Evolutionary conservation across 768 basidiomycete genomes (phyloP).

Genomic region (Suillus fuscotomentosus): DNA sequence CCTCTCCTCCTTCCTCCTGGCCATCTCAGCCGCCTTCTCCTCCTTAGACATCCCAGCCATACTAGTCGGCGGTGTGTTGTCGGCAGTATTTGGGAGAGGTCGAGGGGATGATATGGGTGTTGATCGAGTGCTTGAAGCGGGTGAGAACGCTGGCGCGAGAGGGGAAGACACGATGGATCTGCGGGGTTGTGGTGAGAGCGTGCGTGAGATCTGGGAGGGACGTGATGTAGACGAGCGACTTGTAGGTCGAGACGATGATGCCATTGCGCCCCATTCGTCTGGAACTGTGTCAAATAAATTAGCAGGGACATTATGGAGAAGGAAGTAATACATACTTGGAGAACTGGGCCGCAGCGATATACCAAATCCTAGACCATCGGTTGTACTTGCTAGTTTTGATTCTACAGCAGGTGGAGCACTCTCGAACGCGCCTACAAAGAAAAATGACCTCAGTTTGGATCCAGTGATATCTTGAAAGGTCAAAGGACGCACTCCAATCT

Average conservation of each 20-base stretch:
- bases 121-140: conserved; percentile 17
- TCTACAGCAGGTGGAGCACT: conserved; percentile 38
- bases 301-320: neutral
- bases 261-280: conserved; percentile 24
- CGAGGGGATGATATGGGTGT: conserved; percentile 27
- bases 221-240: conserved; percentile 12
- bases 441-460: neutral
- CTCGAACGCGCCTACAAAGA: conserved; percentile 71
- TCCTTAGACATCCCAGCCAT: conserved; percentile 71
- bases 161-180: conserved; percentile 4
- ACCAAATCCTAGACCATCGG: conserved; percentile 26
- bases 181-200: conserved; percentile 21
- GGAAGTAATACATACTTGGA: neutral
- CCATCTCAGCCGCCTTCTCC: conserved; percentile 93
- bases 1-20: conserved; percentile 85
- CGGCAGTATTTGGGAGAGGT: conserved; percentile 8
- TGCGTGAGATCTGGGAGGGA: conserved; percentile 15
- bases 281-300: conserved; percentile 4
- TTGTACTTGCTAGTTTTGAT: conserved; percentile 20
- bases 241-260: conserved; percentile 5
- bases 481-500: conserved; percentile 81
- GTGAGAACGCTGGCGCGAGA: conserved; percentile 9
- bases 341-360: conserved; percentile 3
- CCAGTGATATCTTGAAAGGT: neutral
- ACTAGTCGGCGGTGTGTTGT: conserved; percentile 22